Conservation (phyloP, 2,329 filamentous ascomycete species). For the Talaromyces sp. region DNA sequence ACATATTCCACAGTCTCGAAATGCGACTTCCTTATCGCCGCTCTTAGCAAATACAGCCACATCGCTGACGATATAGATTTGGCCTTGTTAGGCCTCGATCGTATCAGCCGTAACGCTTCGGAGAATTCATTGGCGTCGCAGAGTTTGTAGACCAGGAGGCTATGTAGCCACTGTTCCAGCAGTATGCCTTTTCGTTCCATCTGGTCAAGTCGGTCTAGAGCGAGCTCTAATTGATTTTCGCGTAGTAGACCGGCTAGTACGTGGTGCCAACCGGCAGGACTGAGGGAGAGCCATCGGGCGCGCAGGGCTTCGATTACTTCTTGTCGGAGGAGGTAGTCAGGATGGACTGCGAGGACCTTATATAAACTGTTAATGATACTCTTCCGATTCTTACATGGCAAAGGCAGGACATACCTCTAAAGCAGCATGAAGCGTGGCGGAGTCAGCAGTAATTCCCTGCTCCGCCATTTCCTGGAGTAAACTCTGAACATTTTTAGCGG, state of each 20-base stretch:
- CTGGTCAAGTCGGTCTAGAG: conserved; percentile 65
- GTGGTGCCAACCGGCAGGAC: conserved; percentile 61
- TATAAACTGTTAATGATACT: not conserved
- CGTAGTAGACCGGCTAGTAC: conserved; percentile 72
- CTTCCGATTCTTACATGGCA: not conserved
- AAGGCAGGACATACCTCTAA: conserved; percentile 53
- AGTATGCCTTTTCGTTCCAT: conserved; percentile 57
- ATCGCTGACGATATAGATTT: conserved; percentile 54
- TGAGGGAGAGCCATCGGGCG: conserved; percentile 65
- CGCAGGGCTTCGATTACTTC: conserved; percentile 64
- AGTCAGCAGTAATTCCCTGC: conserved; percentile 61
- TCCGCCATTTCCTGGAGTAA: conserved; percentile 71
- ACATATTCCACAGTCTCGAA: conserved; percentile 64
- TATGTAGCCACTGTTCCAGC: conserved; percentile 71
- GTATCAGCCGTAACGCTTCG: conserved; percentile 68
- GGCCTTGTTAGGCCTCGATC: conserved; percentile 51
- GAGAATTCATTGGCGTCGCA: conserved; percentile 71
- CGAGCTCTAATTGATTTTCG: conserved; percentile 79
- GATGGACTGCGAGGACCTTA: conserved; percentile 73
- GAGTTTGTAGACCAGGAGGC: conserved; percentile 72
- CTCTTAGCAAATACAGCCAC: conserved; percentile 71
- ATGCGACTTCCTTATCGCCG: conserved; percentile 63
- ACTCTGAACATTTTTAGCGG: conserved; percentile 58
- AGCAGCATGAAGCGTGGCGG: conserved; percentile 66
- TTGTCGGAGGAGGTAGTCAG: conserved; percentile 74